A percentile compares a stretch with the other conserved stretches of the same genome.
Evolutionary conservation across 768 basidiomycete genomes (phyloP).

Genomic region (Phanerochaete carnosa): DNA sequence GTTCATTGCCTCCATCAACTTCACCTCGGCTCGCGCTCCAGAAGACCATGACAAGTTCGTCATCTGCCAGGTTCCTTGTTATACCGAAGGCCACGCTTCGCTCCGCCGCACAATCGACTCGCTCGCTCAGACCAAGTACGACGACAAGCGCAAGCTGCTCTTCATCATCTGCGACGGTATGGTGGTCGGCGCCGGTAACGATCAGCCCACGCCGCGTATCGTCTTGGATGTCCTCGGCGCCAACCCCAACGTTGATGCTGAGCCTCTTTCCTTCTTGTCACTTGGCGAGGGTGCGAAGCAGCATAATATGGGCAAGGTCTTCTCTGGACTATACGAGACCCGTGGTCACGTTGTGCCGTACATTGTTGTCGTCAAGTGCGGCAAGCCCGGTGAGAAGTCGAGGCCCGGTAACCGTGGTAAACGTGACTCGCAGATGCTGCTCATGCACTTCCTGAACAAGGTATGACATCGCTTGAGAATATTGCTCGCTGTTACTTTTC

Average conservation of each 20-base stretch:
- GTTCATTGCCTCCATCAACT: conserved; percentile 88
- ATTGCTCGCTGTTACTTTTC: not conserved
- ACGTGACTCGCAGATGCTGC: conserved; percentile 92
- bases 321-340: conserved; percentile 92
- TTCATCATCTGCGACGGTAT: conserved; percentile 96
- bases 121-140: conserved; percentile 90
- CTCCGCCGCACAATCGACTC: conserved; percentile 90
- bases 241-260: conserved; percentile 89
- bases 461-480: conserved; percentile 37
- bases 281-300: conserved; percentile 94
- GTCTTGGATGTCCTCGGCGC: conserved; percentile 95
- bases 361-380: conserved; percentile 87
- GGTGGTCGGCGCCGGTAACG: conserved; percentile 96
- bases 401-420: conserved; percentile 98
- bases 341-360: conserved; percentile 96
- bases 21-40: conserved; percentile 73
- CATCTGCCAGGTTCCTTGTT: conserved; percentile 97
- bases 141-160: conserved; percentile 95
- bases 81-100: conserved; percentile 91
- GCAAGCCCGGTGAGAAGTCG: conserved; percentile 90
- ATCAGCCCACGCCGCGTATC: conserved; percentile 93
- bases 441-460: conserved; percentile 99
- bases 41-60: conserved; percentile 98
- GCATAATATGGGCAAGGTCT: conserved; percentile 98
- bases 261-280: conserved; percentile 90